Base-by-base conservation (phyloP, 768 basidiomycete species). In the Pleurotus salmoneostramineus region DNA sequence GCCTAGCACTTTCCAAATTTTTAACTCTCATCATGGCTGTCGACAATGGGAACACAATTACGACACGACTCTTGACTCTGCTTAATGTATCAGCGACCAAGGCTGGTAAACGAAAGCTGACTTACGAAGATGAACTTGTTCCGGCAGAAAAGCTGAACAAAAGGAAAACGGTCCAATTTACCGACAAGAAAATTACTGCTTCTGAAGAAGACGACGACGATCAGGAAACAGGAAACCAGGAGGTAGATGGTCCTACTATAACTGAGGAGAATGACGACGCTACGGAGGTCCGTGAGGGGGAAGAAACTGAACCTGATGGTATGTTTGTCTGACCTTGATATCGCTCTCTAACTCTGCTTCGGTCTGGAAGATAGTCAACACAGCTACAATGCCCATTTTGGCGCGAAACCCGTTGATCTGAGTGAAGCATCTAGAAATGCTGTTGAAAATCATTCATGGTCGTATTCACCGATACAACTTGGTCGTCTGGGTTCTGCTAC, bases 51-150 rank as follows among this genome's bases (percentile, higher is more conserved):
- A 85, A 83, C 55, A 71, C 78, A 3, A 83, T 87, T 7, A 91
- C 85, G 1, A 93, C 91, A 46, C 86, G 85, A 50, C 83, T 97
- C 0, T 72, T 97, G 32, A 96, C 95, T 0, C 83, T 97, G 1
- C 78, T 97, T 4, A 98, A 97, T 67, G 90, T 95, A 3, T 93
- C 92, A 35, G 91, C 92, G 0, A 84, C 87, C 3, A 93, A 87
- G 66, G 72, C 82, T 3, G 75, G 76, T 32, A 92, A 88, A 65
- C 73, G 83, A 27, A 84, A 81, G 64, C 68, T 73, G 50, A 66
- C 63, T 5, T 70, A 64, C 3, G 68, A 80, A 27, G 76, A 79
- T 21, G 77, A 79, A 33, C 74, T 74, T 59, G 69, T 76, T 0
- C 74, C 78, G 14, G 57, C 77, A 1, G 76, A 77, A 64, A 93